Conservation (phyloP, 2,329 filamentous ascomycete genomes). For the Lojkania enalia region DNA sequence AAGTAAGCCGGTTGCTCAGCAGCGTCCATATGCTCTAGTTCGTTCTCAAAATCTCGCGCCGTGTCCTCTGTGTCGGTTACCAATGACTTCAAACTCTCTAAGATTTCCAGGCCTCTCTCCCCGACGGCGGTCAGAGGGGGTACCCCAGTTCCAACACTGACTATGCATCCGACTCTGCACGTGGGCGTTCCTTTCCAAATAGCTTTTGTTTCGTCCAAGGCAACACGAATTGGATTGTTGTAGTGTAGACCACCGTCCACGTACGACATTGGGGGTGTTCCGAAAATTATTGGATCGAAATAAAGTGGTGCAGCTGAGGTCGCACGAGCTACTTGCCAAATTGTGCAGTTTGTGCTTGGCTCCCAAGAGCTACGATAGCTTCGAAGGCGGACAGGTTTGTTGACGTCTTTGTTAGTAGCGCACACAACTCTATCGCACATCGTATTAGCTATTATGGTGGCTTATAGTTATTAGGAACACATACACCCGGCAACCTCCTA, state of each 20-base stretch:
- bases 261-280: neutral
- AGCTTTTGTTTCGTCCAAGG: too few relatives aligned
- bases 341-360: neutral
- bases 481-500: neutral
- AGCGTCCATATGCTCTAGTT: too few relatives aligned
- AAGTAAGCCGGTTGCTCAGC: too few relatives aligned
- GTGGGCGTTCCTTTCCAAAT: too few relatives aligned
- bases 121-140: too few relatives aligned
- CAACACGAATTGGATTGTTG: neutral
- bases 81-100: too few relatives aligned
- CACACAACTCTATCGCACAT: neutral
- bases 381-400: neutral
- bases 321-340: neutral
- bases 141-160: too few relatives aligned
- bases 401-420: neutral
- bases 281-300: neutral
- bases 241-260: neutral
- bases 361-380: neutral
- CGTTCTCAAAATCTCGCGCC: too few relatives aligned
- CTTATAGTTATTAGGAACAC: neutral
- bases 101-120: too few relatives aligned
- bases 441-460: neutral
- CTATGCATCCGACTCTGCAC: too few relatives aligned
- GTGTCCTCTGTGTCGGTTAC: too few relatives aligned
- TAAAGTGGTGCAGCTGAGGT: neutral